Conservation (phyloP, 2,329 filamentous ascomycete species). For the Cadophora gregata region DNA sequence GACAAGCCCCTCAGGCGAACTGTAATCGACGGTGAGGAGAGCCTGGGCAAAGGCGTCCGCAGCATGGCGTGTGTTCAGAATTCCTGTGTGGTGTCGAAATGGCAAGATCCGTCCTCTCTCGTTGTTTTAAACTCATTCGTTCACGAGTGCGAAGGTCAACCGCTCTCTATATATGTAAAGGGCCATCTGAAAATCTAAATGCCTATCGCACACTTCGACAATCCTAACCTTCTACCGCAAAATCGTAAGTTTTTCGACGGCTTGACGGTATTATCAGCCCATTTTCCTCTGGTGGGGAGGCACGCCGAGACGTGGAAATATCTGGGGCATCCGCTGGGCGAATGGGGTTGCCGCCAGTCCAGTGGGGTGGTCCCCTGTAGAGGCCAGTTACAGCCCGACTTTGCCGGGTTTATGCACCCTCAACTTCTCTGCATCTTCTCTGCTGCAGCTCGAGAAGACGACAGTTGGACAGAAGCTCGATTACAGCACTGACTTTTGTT, state of each 20-base stretch:
- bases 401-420: background rate
- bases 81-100: background rate
- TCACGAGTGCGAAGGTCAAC: background rate
- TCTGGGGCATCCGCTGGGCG: background rate
- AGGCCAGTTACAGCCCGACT: background rate
- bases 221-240: background rate
- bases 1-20: conserved; percentile 10
- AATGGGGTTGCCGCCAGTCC: background rate
- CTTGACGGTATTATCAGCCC: conserved; percentile 34
- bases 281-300: conserved; percentile 18
- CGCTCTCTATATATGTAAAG: conserved; percentile 21
- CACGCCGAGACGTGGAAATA: conserved; percentile 3
- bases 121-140: background rate
- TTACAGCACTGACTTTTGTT: background rate
- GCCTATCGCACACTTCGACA: background rate
- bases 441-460: background rate
- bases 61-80: conserved; percentile 6
- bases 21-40: background rate
- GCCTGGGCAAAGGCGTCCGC: conserved; percentile 12
- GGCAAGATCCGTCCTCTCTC: background rate
- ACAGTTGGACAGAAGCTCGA: background rate
- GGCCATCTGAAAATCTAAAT: conserved; percentile 3
- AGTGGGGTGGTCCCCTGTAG: conserved; percentile 1
- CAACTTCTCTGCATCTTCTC: background rate
- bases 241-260: conserved; percentile 30